Conservation (phyloP, 345 rosid genomes). For the Brassica cretica region DNA sequence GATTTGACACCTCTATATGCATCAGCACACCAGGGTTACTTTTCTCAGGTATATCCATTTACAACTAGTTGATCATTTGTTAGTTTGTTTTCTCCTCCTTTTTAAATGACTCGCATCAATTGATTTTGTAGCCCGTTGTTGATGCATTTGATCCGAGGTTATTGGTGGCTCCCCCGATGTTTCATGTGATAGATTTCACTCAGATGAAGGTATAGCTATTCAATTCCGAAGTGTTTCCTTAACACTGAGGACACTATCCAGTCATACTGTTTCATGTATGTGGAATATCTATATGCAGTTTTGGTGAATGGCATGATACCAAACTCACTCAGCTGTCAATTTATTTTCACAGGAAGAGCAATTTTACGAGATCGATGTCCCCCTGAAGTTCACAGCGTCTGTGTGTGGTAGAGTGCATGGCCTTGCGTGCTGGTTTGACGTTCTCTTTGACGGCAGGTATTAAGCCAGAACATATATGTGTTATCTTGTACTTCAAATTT, state of each 20-base stretch:
- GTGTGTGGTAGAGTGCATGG: slow-evolving; percentile 93
- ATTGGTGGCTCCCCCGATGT: slow-evolving; percentile 77
- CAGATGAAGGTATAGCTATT: slow-evolving; percentile 61
- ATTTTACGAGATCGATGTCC: slow-evolving; percentile 79
- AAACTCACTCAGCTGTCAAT: slow-evolving; percentile 3
- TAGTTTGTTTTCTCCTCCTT: background rate
- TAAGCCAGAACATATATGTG: background rate
- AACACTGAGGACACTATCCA: too few species aligned
- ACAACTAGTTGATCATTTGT: background rate
- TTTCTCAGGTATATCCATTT: slow-evolving; percentile 67
- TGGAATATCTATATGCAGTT: slow-evolving; percentile 1
- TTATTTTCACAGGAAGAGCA: slow-evolving; percentile 74
- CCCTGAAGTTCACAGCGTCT: slow-evolving; percentile 72
- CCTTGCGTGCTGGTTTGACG: slow-evolving; percentile 96
- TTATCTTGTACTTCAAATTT: background rate
- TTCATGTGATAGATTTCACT: slow-evolving; percentile 70
- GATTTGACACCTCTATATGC: slow-evolving; percentile 76
- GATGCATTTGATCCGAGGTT: slow-evolving; percentile 98
- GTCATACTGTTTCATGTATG: background rate
- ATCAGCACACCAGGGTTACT: slow-evolving; percentile 88
- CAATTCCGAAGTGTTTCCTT: too few species aligned
- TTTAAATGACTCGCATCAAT: background rate
- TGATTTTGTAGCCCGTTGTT: slow-evolving; percentile 75
- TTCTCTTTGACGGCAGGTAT: slow-evolving; percentile 86
- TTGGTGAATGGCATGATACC: background rate